Conservation (phyloP, 306 rosid genomes). For the Herpetospermum pedunculosum region DNA sequence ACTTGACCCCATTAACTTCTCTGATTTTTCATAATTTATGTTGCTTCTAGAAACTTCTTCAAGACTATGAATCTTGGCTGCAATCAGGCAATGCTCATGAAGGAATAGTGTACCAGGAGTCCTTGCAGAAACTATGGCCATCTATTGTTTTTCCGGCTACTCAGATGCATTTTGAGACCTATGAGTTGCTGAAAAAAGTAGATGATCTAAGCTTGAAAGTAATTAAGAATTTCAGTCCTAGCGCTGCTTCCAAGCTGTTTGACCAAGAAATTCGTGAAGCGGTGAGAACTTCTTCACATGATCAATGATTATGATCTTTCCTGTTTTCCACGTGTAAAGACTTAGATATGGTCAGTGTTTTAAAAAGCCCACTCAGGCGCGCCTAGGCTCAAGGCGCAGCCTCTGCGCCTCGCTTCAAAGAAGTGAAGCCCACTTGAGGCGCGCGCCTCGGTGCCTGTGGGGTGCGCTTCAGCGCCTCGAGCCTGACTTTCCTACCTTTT, state of each 20-base stretch:
- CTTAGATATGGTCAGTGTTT: too few relatives aligned
- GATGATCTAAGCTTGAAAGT: constrained; percentile 46
- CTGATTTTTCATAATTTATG: constrained; percentile 2
- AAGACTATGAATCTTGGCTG: constrained; percentile 62
- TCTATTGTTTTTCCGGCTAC: constrained; percentile 29
- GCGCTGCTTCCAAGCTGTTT: constrained; percentile 61
- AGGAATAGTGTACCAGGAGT: constrained; percentile 56
- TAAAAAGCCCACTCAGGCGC: too few relatives aligned
- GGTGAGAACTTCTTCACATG: constrained; percentile 33
- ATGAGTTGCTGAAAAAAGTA: constrained; percentile 39
- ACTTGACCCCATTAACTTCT: background rate
- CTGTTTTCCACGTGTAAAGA: background rate
- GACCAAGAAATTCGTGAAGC: constrained; percentile 72
- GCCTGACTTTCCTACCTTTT: too few relatives aligned
- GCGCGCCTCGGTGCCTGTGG: too few relatives aligned
- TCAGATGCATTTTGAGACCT: constrained; percentile 38
- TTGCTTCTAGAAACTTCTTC: constrained; percentile 49
- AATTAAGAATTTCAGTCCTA: constrained; percentile 51
- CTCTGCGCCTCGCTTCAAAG: too few relatives aligned
- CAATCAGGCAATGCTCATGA: constrained; percentile 42
- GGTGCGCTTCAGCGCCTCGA: too few relatives aligned
- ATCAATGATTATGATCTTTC: background rate
- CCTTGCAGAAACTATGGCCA: constrained; percentile 57
- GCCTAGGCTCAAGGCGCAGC: too few relatives aligned
- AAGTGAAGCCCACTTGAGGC: too few relatives aligned